Evolutionary conservation across 2,329 filamentous ascomycete species (phyloP).

Genomic region (Epichloe brachyelytri): DNA sequence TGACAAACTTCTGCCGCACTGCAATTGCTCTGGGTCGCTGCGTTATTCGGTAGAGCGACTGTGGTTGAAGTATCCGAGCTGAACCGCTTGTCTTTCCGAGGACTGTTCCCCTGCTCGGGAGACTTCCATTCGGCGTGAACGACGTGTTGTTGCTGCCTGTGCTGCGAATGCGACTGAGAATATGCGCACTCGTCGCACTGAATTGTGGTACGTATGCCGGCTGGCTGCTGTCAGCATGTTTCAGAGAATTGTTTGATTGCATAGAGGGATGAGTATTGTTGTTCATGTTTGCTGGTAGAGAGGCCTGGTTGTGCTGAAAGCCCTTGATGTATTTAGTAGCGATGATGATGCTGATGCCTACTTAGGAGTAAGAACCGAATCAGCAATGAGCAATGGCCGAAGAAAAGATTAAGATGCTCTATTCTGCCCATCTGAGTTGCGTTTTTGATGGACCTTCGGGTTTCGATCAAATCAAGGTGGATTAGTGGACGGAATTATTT

Average conservation of each 20-base stretch:
- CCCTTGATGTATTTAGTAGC: neutral
- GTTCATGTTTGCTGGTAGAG: neutral
- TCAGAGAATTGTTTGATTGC: neutral
- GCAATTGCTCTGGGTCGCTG: too few species aligned
- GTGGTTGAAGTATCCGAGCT: neutral
- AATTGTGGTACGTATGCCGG: slow-evolving; percentile 4
- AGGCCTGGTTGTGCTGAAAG: neutral
- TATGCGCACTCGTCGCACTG: slow-evolving; percentile 1
- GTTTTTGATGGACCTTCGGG: too few species aligned
- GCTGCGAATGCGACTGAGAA: slow-evolving; percentile 3
- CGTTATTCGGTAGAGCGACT: neutral
- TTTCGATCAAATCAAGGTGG: too few species aligned
- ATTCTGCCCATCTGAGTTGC: too few species aligned
- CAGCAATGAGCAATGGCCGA: too few species aligned
- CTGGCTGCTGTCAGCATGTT: neutral
- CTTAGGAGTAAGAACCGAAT: too few species aligned
- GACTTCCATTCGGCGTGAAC: neutral
- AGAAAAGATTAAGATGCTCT: too few species aligned
- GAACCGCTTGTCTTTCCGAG: neutral
- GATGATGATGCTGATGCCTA: neutral
- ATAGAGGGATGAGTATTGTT: too few species aligned
- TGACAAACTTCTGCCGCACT: neutral
- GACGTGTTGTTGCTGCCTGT: neutral
- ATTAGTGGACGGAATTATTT: neutral
- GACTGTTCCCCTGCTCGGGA: neutral